Percentiles rank a stretch among this genome's conserved stretches.
These are phyloP conservation scores for Dictyostelium intermedium DNA, from an alignment of 78 protist genomes.

Conservation along the genomic window DNA sequence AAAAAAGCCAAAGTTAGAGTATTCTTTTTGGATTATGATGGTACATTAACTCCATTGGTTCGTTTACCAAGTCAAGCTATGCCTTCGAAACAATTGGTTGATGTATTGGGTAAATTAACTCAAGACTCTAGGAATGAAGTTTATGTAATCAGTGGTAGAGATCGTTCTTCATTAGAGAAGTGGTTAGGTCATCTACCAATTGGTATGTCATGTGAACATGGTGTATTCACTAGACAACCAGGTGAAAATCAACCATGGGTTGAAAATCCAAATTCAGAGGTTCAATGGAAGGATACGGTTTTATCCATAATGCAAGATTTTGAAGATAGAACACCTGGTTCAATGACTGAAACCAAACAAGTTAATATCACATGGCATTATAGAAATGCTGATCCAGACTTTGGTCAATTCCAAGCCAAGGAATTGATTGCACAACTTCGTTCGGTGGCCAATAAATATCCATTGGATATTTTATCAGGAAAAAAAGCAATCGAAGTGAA, in stretches of 20 bases:
- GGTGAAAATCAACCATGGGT: constrained; percentile 49
- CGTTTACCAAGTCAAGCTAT: constrained; percentile 66
- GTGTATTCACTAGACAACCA: constrained; percentile 42
- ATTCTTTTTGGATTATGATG: constrained; percentile 84
- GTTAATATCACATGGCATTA: constrained; percentile 78
- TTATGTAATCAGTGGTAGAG: constrained; percentile 78
- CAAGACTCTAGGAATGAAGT: constrained; percentile 25
- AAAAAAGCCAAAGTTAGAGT: not conserved
- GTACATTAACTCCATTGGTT: constrained; percentile 83
- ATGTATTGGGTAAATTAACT: not conserved
- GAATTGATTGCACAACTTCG: constrained; percentile 69
- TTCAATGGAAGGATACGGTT: constrained; percentile 73
- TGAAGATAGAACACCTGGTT: constrained; percentile 87
- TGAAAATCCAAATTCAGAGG: constrained; percentile 20
- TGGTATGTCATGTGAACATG: constrained; percentile 80
- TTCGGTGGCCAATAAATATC: constrained; percentile 39
- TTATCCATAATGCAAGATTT: constrained; percentile 51
- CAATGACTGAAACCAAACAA: constrained; percentile 67
- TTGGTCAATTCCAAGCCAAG: constrained; percentile 77
- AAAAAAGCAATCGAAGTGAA: constrained; percentile 79
- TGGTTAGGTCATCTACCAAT: constrained; percentile 72
- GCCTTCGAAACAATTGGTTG: constrained; percentile 56
- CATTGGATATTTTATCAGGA: constrained; percentile 60
- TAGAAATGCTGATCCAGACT: constrained; percentile 85
- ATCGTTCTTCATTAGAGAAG: constrained; percentile 42